Base-by-base conservation (phyloP, 2,329 filamentous ascomycete genomes). In the Talaromyces islandicus region DNA sequence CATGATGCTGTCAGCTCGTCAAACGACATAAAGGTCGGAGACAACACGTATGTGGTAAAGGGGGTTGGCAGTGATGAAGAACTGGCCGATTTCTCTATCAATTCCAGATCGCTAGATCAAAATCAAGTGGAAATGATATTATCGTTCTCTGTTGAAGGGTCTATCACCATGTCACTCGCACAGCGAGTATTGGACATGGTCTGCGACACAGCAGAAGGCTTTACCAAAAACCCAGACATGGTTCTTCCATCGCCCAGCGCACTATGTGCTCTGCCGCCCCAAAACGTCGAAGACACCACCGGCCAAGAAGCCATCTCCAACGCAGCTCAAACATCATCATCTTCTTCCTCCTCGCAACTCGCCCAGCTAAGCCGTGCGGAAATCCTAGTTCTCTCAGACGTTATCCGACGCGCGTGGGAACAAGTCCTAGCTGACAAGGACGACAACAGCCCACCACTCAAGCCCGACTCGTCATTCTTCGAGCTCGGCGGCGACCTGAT, bases 401-500 rank as follows among this genome's bases (percentile, higher is more conserved):
- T 75, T 25, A 66, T 78, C 9, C 74, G 69, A 27, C 69, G 72
- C 19, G 70, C 71, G 14, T 78, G 75, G 75, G 69, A 73, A 30
- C 72, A 76, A 57, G 74, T 77, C 11, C 68, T 78, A 0, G 68
- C 68, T 10, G 64, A 69, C 14, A 57, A 65, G 10, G 62, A 65
- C 30, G 67, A 64, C 9, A 67, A 65, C 3, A 64, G 67, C 24
- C 58, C 68, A 1, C 29, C 68, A 2, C 70, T 73, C 67, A 73
- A 75, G 43, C 69, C 75, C 17, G 72, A 76, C 46, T 73, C 73
- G 0, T 77, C 73, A 2, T 77, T 78, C 67, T 77, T 76, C 59
- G 71, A 74, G 3, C 70, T 76, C 3, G 75, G 75, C 4, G 75
- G 75, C 9, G 75, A 77, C 50, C 68, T 78, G 30, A 72, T 77